Percentiles rank a stretch among this genome's conserved stretches.
Conservation (phyloP, 225 moss, liverwort and hornwort genomes). For the Sphagnum tenellum region DNA sequence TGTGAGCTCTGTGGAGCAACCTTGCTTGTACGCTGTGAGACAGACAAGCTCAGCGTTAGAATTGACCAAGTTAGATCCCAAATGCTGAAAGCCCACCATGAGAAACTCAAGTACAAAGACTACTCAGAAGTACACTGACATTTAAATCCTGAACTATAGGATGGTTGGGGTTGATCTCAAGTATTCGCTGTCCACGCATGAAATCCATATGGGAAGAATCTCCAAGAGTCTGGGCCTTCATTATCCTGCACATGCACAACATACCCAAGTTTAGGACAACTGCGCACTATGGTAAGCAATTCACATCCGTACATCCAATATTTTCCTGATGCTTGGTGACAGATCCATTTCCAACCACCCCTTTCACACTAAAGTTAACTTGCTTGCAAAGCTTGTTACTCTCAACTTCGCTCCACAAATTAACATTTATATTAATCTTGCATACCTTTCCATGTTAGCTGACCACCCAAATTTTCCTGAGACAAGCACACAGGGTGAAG, state of each 20-base stretch:
- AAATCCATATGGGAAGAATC: constrained; percentile 55
- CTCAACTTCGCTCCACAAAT: background rate
- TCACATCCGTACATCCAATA: background rate
- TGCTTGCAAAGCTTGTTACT: background rate
- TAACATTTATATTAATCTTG: background rate
- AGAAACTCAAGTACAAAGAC: background rate
- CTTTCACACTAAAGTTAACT: background rate
- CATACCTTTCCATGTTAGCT: constrained; percentile 98
- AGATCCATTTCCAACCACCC: background rate
- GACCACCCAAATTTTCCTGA: constrained; percentile 98
- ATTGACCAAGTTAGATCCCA: background rate
- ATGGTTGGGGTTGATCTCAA: constrained; percentile 94
- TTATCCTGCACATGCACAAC: constrained; percentile 39
- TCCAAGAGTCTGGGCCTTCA: constrained; percentile 87
- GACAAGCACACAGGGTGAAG: constrained; percentile 90
- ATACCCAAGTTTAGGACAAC: background rate
- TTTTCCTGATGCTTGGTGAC: background rate
- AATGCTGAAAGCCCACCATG: background rate
- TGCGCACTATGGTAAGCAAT: background rate
- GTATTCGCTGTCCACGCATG: constrained; percentile 58
- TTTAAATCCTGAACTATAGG: constrained; percentile 88
- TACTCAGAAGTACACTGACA: constrained; percentile 21
- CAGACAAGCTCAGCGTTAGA: background rate
- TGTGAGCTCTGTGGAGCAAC: constrained; percentile 45
- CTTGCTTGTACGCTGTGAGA: constrained; percentile 55